Evolutionary conservation across 805 yeast species (phyloP).

Genomic region (Ogataea nitratoaversa): DNA sequence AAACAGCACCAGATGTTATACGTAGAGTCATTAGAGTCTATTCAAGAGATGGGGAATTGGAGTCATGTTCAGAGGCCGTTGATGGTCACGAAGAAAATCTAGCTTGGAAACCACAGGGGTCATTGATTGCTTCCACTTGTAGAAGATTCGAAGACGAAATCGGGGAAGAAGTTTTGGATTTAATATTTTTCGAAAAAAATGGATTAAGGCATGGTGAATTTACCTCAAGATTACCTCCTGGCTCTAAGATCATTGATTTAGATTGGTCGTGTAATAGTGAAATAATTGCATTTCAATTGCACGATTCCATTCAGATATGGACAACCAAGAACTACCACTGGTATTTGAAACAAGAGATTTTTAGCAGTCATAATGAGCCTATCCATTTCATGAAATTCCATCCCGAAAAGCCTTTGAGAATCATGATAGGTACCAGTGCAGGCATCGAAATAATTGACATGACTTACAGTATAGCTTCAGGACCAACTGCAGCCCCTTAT

Average conservation of each 20-base stretch:
- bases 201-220: conserved; percentile 92
- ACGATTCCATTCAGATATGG: conserved; percentile 77
- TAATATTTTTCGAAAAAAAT: conserved; percentile 86
- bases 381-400: conserved; percentile 66
- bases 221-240: conserved; percentile 55
- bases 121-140: conserved; percentile 78
- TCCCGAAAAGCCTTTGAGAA: conserved; percentile 78
- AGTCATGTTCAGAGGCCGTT: conserved; percentile 84
- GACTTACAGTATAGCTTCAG: conserved; percentile 56
- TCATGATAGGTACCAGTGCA: conserved; percentile 57
- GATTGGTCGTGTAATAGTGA: conserved; percentile 84
- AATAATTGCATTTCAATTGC: conserved; percentile 63
- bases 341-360: conserved; percentile 83
- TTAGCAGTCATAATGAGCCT: conserved; percentile 27
- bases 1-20: conserved; percentile 35
- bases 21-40: conserved; percentile 84
- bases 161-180: conserved; percentile 41
- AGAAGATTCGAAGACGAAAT: conserved; percentile 51
- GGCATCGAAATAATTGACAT: conserved; percentile 64
- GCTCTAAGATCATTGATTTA: conserved; percentile 45
- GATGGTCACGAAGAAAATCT: conserved; percentile 71
- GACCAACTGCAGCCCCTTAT: conserved; percentile 62
- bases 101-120: conserved; percentile 91
- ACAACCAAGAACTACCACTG: conserved; percentile 90
- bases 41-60: conserved; percentile 71